Base-by-base conservation (phyloP, 148 eudicot genomes). In the Camellia granthamiana region DNA sequence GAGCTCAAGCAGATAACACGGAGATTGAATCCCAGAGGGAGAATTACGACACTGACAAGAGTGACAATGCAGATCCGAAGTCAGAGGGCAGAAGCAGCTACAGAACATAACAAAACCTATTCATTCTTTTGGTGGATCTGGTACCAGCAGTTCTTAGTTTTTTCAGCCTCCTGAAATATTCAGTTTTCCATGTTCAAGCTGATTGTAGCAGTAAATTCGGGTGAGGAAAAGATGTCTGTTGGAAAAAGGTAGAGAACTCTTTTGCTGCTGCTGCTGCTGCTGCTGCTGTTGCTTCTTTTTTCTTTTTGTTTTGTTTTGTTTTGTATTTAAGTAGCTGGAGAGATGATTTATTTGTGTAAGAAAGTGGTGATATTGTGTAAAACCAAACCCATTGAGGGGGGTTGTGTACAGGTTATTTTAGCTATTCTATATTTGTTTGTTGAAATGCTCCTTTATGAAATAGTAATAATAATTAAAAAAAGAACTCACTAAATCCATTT, bases 51-150 rank as follows among this genome's bases (percentile, higher is more conserved):
- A 90, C 97, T 3, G 99, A 93, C 79, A 90, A 85, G 81, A 93
- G 98, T 52, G 97, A 96, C 78, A 90, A 86, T 81, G 92, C 89
- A 44, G 97, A 91, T 74, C 83, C 90, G 42, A 88, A 83, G 72
- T 77, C 92, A n/a, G 97, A 96, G 84, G 88, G 90, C 82, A 87
- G 74, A 69, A 91, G 94, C 81, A 84, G 78, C 80, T 51, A 72
- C 21, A 81, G 72, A 49, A 69, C 77, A 74, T 80, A 78, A 84
- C 77, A 54, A 38, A 66, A 78, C 63, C 30, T 73, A 47, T 4
- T 47, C 51, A 47, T 47, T 47, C 51, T 47, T 47, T 47, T 47
- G 7, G 51, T 6, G 7, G 51, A 47, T 47, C 51, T 47, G 51
- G 51, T 18, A n/a, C 14, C 38, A 46, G 3, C 64, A 65, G 10